Base-by-base conservation (phyloP, 2,329 filamentous ascomycete genomes). In the Truncatella angustata region DNA sequence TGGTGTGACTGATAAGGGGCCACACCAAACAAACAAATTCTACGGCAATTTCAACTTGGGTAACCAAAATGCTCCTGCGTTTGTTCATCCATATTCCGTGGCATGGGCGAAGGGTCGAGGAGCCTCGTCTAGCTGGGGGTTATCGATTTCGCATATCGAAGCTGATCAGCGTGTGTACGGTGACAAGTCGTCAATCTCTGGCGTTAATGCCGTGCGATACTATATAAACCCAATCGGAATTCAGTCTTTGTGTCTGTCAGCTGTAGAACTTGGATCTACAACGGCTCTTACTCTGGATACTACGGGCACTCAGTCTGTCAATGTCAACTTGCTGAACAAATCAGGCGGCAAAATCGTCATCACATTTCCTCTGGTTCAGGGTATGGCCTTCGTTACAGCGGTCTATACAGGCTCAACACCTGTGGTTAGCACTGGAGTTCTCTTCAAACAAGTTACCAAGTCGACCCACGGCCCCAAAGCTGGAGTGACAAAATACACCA, bases 361-460 rank as follows among this genome's bases (percentile, higher is more conserved):
- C 18, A 86, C 82, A 0, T 91, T 96, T 58, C 91, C 92, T 0
- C 66, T 97, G 6, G 84, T 96, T 0, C 93, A 97, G 65, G 94
- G 94, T 10, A 94, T 95, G 84, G 87, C 84, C 0, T 96, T 91
- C 61, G 76, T 96, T 16, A 97, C 92, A 4, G 92, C 79, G 0
- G 69, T 88, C 16, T 97, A 92, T 69, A 78, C 77, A 50, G 83
- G 84, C 26, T 77, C 84, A 0, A 85, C 83, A 6, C 93, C 93
- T 0, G 64, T 86, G 4, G 78, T 97, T 39, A 85, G 92, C 60
- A 87, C 86, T 20, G 85, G 84, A 1, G 80, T 94, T 2, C 87
- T 86, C 54, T 95, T 93, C 74, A 78, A 79, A 52, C 84, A 79
- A 16, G 75, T 97, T 44, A 84, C 80, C 32, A 78, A 77, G 32